Conservation (phyloP, 2,329 filamentous ascomycete species). For the Paraphaeosphaeria sporulosa region DNA sequence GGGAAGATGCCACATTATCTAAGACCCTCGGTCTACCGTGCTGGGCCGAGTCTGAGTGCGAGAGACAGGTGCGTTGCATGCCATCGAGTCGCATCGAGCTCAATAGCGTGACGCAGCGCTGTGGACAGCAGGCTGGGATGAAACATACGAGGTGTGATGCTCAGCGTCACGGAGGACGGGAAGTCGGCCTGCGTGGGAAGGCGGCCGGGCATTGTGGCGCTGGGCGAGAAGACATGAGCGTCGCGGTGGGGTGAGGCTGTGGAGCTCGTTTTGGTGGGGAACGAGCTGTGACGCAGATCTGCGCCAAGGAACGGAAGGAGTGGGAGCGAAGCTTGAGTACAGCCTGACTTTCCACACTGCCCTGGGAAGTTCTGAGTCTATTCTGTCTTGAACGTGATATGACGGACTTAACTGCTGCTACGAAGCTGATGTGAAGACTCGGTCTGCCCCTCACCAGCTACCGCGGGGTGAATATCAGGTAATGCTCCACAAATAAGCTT, state of each 20-base stretch:
- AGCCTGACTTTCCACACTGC: not conserved
- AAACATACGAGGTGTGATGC: slow-evolving; percentile 55
- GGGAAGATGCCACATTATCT: no score
- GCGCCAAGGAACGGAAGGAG: slow-evolving; percentile 25
- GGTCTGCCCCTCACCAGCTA: not conserved
- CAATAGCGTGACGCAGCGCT: no score
- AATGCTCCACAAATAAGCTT: slow-evolving; percentile 35
- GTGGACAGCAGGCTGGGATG: not conserved
- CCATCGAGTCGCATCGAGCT: no score
- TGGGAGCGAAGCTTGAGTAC: slow-evolving; percentile 7
- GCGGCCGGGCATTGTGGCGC: slow-evolving; percentile 50
- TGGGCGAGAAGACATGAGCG: slow-evolving; percentile 13
- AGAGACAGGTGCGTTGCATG: no score
- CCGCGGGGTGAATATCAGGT: no score
- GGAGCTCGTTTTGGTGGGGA: slow-evolving; percentile 20
- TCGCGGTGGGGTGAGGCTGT: slow-evolving; percentile 9
- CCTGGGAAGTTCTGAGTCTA: not conserved
- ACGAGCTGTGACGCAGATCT: slow-evolving; percentile 22
- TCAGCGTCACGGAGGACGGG: slow-evolving; percentile 48
- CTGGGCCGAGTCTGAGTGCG: no score
- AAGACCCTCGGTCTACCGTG: no score
- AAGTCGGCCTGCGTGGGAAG: slow-evolving; percentile 55
- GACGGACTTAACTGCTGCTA: no score
- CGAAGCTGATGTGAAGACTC: no score
- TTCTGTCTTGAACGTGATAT: not conserved